Evolutionary conservation across 2,329 filamentous ascomycete species (phyloP), one percentile per base, ranked within the genome.

Genomic region (Lachnellula suecica): DNA sequence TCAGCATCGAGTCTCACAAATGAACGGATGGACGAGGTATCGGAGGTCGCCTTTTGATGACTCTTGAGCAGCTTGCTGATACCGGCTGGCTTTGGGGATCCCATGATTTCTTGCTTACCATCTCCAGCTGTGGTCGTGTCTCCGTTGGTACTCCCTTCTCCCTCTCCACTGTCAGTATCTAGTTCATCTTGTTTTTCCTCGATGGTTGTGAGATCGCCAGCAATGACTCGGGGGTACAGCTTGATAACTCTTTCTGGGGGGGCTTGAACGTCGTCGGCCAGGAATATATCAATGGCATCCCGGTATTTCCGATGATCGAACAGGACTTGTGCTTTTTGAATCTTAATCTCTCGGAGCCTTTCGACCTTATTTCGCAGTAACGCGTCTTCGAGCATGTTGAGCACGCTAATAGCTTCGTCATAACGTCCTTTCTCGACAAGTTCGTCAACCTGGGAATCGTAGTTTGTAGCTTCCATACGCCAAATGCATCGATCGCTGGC

Each of bases 401-500:
- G 75, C 8, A 99, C 75, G 65, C 91, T 97, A 57, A 97, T 88
- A 0, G 93, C 93, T 71, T 99, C 95, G 63, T 99, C 93, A 49
- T 92, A 89, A 54, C 83, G 81, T 9, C 80, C 83, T 54, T 81
- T 82, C 19, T 85, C 80, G 1, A 96, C 84, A 23, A 99, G 78
- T 59, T 94, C 84, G 54, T 91, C 83, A 20, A 97, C 84, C 67
- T 99, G 94, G 2, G 85, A 84, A 68, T 96, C 90, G 66, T 99
- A 99, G 59, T 92, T 88, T 34, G 92, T 84, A 3, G 93, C 89
- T 58, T 86, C 89, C 94, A 99, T 97, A 62, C 94, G 88, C 94
- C 94, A 99, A 34, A 99, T 89, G 29, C 82, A 88, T 41, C 94
- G 81, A 51, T 97, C 94, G 66, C 93, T 97, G 19, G 88, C 87